Conservation (phyloP, 306 rosid genomes). For the Sicyos baderoa region DNA sequence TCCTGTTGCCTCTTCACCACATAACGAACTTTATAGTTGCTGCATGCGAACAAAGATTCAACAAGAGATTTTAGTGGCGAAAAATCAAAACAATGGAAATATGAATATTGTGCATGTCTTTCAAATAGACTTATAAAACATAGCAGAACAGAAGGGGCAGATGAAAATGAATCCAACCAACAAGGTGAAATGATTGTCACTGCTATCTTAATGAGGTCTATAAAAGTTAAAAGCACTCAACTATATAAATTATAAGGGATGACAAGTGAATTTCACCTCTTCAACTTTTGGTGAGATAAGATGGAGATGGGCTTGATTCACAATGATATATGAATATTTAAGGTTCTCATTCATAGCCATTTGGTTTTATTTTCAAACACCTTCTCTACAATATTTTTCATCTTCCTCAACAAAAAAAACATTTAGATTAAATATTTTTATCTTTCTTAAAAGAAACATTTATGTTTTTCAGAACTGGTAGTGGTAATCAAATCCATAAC, state of each 20-base stretch:
- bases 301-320: no score
- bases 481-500: no score
- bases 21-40: conserved; percentile 77
- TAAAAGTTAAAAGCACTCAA: neutral
- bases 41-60: conserved; percentile 24
- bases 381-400: no score
- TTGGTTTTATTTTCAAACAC: no score
- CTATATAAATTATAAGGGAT: neutral
- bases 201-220: neutral
- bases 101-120: neutral
- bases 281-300: no score
- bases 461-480: no score
- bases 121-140: neutral
- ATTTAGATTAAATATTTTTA: no score
- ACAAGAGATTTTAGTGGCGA: neutral
- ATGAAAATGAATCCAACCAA: neutral
- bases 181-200: neutral
- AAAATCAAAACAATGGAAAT: neutral
- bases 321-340: no score
- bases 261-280: neutral
- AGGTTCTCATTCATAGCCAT: no score
- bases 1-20: conserved; percentile 62
- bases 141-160: neutral
- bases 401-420: no score
- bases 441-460: no score